These are phyloP conservation scores for Mycena sp. DNA, from an alignment of 1,284 basidiomycete species.

Conservation along the genomic window DNA sequence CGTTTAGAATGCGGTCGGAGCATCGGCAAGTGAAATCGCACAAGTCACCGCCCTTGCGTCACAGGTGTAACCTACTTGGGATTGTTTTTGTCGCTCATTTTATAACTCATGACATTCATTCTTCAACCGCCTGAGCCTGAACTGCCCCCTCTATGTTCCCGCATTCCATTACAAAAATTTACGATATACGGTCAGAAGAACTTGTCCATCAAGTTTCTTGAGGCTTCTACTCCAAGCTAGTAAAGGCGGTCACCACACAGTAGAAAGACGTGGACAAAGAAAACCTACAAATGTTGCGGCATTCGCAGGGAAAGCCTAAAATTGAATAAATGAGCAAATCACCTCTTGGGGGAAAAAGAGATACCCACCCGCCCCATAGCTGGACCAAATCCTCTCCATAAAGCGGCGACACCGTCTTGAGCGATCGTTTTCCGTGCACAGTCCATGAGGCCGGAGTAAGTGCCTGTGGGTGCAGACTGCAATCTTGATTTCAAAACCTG, in stretches of 20 bases:
- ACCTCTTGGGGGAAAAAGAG: background rate
- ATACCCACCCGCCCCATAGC: constrained; percentile 89
- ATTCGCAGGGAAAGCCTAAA: constrained; percentile 90
- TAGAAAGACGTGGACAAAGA: background rate
- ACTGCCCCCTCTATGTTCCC: background rate
- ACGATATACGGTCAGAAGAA: constrained; percentile 54
- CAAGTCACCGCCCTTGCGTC: constrained; percentile 27
- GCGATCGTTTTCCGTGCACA: constrained; percentile 94
- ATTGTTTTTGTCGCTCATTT: too few species aligned
- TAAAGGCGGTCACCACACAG: constrained; percentile 5
- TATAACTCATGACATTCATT: too few species aligned
- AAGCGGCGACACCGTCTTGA: constrained; percentile 87
- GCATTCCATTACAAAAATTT: constrained; percentile 3
- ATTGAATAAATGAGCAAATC: constrained; percentile 9
- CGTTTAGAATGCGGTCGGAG: constrained; percentile 25
- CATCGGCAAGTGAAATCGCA: constrained; percentile 27
- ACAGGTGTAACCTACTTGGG: too few species aligned
- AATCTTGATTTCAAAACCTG: constrained; percentile 96
- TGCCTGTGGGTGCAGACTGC: constrained; percentile 96
- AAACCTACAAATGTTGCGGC: constrained; percentile 92
- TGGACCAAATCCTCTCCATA: constrained; percentile 98
- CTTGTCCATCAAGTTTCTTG: constrained; percentile 76
- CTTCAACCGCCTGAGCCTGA: too few species aligned
- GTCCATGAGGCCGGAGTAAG: constrained; percentile 94
- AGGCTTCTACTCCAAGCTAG: constrained; percentile 85